These are phyloP conservation scores for Nakazawaea ernobii DNA, from an alignment of 805 yeast genomes.

Conservation along the genomic window DNA sequence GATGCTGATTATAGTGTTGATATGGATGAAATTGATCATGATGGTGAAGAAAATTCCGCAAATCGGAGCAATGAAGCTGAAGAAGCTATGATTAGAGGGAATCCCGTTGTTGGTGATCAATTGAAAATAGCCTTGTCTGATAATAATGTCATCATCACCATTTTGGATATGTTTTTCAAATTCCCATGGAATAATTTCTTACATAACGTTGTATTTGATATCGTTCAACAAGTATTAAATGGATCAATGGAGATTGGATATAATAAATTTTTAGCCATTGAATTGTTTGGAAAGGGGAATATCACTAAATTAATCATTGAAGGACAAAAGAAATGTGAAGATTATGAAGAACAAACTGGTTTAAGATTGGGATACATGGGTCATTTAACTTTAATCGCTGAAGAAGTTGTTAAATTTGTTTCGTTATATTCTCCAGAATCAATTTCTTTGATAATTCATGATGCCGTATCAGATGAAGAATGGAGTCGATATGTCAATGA, in stretches of 20 bases:
- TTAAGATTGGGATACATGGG: conserved; percentile 93
- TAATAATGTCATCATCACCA: conserved; percentile 57
- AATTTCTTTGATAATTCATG: conserved; percentile 47
- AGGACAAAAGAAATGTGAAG: conserved; percentile 57
- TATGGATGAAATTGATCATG: conserved; percentile 16
- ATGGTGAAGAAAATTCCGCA: background rate
- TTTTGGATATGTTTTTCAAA: conserved; percentile 69
- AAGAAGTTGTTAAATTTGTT: conserved; percentile 87
- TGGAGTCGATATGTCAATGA: conserved; percentile 85
- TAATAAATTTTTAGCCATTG: conserved; percentile 70
- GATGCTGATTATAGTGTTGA: conserved; percentile 22
- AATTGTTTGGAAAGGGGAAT: conserved; percentile 60
- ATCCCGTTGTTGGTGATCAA: conserved; percentile 80
- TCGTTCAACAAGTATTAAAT: conserved; percentile 89
- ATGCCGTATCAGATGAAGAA: conserved; percentile 43
- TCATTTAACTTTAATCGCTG: conserved; percentile 89
- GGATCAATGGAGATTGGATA: conserved; percentile 83
- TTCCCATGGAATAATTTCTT: conserved; percentile 97
- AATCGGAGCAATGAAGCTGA: conserved; percentile 7
- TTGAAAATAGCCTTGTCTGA: conserved; percentile 81
- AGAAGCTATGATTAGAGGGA: conserved; percentile 33
- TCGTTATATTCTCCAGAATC: conserved; percentile 55
- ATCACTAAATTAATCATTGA: conserved; percentile 53
- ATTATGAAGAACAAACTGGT: conserved; percentile 51
- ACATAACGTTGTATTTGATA: conserved; percentile 95